Conservation (phyloP, 2,329 filamentous ascomycete genomes). For the Teratosphaeria pseudoeucalypti region DNA sequence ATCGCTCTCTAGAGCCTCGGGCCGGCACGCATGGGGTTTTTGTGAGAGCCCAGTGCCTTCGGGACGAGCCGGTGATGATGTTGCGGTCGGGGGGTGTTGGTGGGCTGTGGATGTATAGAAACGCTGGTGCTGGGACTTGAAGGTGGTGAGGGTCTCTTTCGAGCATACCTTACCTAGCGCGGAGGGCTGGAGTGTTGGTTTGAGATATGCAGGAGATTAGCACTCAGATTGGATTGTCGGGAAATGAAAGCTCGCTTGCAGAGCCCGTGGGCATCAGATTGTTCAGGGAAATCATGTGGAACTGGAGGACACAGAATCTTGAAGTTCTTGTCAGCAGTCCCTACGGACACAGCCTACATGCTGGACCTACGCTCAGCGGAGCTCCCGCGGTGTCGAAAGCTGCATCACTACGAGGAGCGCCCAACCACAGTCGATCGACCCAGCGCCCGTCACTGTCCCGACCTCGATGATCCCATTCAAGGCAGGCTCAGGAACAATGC, state of each 20-base stretch:
- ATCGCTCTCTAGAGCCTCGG: slow-evolving; percentile 5
- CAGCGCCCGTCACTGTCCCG: neutral
- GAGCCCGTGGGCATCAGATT: neutral
- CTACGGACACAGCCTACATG: too few species aligned
- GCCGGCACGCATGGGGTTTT: slow-evolving; percentile 3
- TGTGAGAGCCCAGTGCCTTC: slow-evolving; percentile 1
- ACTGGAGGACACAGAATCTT: neutral
- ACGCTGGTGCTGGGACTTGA: slow-evolving; percentile 2
- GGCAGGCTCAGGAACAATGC: slow-evolving; percentile 11
- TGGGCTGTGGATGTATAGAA: neutral
- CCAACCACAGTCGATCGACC: neutral
- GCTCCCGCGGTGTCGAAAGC: neutral
- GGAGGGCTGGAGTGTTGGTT: slow-evolving; percentile 1
- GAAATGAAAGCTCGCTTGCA: neutral
- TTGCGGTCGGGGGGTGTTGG: slow-evolving; percentile 4
- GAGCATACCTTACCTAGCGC: neutral
- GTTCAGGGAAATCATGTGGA: too few species aligned
- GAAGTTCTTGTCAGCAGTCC: too few species aligned
- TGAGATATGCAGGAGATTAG: neutral
- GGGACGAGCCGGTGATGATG: slow-evolving; percentile 8
- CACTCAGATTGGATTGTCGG: neutral
- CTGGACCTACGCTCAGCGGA: neutral
- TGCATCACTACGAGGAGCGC: neutral
- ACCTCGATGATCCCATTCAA: neutral
- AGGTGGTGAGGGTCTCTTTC: slow-evolving; percentile 3